Conservation (phyloP, 208 protist genomes). For the Acanthamoeba polyphaga region DNA sequence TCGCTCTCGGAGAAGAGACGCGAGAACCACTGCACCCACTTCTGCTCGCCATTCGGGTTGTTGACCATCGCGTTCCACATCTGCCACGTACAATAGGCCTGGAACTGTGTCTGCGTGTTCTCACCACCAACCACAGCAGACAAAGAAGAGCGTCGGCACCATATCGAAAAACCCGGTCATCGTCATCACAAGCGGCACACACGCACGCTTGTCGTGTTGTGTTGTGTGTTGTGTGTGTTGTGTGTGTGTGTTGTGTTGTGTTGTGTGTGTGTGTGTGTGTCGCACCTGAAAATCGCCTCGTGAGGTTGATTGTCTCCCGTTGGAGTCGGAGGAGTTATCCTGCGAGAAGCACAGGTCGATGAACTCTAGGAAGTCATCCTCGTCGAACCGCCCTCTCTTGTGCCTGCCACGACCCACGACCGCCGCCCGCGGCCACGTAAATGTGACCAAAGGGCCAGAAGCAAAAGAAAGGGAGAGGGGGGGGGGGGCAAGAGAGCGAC, state of each 20-base stretch:
- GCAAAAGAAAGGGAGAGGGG: background rate
- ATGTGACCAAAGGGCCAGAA: too few species aligned
- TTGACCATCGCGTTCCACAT: slow-evolving; percentile 55
- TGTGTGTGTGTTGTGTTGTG: background rate
- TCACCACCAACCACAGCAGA: too few species aligned
- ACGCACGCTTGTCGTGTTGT: background rate
- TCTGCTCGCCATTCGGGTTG: slow-evolving; percentile 9
- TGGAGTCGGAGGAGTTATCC: slow-evolving; percentile 15
- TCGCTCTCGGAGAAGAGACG: slow-evolving; percentile 62
- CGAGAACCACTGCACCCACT: slow-evolving; percentile 61
- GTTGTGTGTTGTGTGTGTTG: too few species aligned
- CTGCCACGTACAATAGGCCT: slow-evolving; percentile 41
- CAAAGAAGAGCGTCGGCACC: too few species aligned
- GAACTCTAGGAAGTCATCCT: slow-evolving; percentile 63
- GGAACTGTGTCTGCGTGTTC: slow-evolving; percentile 25
- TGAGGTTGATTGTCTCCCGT: background rate
- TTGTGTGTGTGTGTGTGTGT: background rate
- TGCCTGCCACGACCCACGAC: background rate
- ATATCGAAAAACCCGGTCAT: too few species aligned
- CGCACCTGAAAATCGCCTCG: slow-evolving; percentile 44
- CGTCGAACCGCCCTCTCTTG: slow-evolving; percentile 22
- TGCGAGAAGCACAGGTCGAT: slow-evolving; percentile 46
- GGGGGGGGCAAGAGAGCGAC: background rate
- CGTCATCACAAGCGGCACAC: too few species aligned
- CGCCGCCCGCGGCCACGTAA: too few species aligned